Conservation (phyloP, 1,139 yeast species). For the Suhomyces bokatorum region DNA sequence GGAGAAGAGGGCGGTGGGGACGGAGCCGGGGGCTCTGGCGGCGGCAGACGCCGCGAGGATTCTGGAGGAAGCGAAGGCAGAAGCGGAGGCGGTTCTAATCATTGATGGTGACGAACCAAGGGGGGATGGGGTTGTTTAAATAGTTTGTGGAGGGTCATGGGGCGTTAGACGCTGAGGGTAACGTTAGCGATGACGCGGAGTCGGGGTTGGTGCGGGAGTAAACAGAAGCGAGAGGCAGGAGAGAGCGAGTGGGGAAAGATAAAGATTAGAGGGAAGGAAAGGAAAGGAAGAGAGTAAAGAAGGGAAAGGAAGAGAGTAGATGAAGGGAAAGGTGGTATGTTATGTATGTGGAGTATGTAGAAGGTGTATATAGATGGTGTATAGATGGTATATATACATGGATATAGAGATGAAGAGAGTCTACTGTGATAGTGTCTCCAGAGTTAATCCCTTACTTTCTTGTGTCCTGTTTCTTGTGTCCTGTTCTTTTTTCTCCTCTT, state of each 20-base stretch:
- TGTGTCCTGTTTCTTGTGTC: no score
- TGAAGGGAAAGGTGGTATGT: no score
- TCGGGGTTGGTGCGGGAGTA: slow-evolving; percentile 1
- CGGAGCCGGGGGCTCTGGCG: not conserved
- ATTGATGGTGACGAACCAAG: not conserved
- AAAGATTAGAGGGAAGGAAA: not conserved
- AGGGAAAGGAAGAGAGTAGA: not conserved
- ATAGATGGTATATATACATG: no score
- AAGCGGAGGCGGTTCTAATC: slow-evolving; percentile 1
- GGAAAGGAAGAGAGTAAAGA: not conserved
- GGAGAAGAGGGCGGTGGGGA: not conserved
- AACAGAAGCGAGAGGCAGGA: slow-evolving; percentile 1
- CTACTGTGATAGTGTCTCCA: no score
- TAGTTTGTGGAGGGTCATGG: not conserved
- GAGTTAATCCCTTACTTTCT: no score
- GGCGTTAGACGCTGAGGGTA: not conserved
- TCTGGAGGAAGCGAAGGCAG: not conserved
- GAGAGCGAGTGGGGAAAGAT: not conserved
- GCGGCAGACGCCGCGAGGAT: not conserved
- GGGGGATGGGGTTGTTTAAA: not conserved
- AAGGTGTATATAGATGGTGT: no score
- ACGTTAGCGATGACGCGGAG: slow-evolving; percentile 2
- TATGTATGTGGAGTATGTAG: no score
- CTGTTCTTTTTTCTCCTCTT: no score
- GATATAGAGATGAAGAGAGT: no score